These are phyloP conservation scores for Cytospora piceicola DNA, from an alignment of 2,329 filamentous ascomycete genomes.

Conservation along the genomic window DNA sequence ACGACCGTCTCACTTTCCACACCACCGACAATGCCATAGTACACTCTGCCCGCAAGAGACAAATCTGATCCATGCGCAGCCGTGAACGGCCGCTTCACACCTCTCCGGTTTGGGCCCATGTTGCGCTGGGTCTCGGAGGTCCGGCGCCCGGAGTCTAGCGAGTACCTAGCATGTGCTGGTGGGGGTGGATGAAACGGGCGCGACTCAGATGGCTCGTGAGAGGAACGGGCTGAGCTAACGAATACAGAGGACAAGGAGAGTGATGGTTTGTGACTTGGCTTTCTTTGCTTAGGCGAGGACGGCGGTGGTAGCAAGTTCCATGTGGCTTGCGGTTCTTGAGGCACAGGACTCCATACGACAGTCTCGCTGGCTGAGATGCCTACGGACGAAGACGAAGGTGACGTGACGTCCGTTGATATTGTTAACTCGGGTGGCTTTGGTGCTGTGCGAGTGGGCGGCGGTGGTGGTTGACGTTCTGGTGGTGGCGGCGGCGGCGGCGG, in stretches of 20 bases:
- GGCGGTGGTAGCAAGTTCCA: constrained; percentile 21
- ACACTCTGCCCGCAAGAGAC: constrained; percentile 12
- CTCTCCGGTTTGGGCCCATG: constrained; percentile 40
- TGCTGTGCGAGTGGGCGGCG: constrained; percentile 15
- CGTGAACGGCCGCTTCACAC: constrained; percentile 35
- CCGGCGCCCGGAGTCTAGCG: constrained; percentile 17
- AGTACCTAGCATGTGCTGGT: constrained; percentile 25
- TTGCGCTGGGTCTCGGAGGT: constrained; percentile 18
- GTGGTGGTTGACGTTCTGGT: constrained; percentile 27
- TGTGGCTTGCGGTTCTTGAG: constrained; percentile 4
- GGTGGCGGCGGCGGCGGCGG: constrained; percentile 25
- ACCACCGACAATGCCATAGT: constrained; percentile 48
- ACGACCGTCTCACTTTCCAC: constrained; percentile 38
- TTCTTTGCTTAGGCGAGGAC: constrained; percentile 23
- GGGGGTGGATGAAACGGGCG: constrained; percentile 22
- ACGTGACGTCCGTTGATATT: constrained; percentile 13
- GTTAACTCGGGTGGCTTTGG: constrained; percentile 31
- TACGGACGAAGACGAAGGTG: background rate
- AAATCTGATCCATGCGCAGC: constrained; percentile 23
- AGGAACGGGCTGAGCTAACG: constrained; percentile 2
- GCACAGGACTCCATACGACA: constrained; percentile 2
- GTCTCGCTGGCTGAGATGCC: constrained; percentile 9
- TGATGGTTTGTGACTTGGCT: constrained; percentile 17
- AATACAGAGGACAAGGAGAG: constrained; percentile 23
- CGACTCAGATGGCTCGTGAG: constrained; percentile 4